phyloP scores from a whole-genome alignment of 257 asterid species.

The Fraxinus anomala region DNA sequence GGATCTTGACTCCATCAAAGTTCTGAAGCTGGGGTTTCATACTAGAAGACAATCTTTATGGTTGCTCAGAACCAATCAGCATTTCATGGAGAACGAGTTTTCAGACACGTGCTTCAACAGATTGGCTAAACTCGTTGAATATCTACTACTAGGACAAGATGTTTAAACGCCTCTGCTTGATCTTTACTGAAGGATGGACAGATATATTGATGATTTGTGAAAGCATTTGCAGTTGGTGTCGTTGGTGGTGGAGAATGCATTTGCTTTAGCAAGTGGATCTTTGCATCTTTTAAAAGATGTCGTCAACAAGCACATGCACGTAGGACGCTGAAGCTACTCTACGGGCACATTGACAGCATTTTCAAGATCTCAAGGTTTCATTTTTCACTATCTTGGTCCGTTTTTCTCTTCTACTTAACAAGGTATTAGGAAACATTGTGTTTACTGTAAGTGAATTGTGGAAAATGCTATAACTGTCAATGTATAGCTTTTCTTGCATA shows the following conservation, averaged over 20 bases:
- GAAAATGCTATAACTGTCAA: not conserved
- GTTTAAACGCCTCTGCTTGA: not conserved
- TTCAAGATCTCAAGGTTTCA: constrained; percentile 15
- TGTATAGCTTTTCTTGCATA: not conserved
- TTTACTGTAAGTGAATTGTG: no score
- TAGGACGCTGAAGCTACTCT: not conserved
- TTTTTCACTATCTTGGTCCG: constrained; percentile 16
- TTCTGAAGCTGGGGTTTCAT: no score
- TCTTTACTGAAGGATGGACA: constrained; percentile 4
- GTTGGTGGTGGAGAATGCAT: not conserved
- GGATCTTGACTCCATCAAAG: not conserved
- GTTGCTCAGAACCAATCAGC: not conserved
- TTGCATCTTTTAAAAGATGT: not conserved
- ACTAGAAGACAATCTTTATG: not conserved
- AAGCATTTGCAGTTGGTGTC: not conserved
- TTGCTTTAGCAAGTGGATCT: not conserved
- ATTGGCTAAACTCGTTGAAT: constrained; percentile 10
- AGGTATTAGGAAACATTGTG: not conserved
- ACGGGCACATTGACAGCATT: not conserved
- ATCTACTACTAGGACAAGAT: not conserved
- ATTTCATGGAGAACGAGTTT: constrained; percentile 19
- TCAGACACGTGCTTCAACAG: not conserved
- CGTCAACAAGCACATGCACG: not conserved
- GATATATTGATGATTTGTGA: not conserved
- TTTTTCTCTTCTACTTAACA: not conserved